These are phyloP conservation scores for Vicia faba DNA, from an alignment of 306 rosid genomes.

Conservation along the genomic window DNA sequence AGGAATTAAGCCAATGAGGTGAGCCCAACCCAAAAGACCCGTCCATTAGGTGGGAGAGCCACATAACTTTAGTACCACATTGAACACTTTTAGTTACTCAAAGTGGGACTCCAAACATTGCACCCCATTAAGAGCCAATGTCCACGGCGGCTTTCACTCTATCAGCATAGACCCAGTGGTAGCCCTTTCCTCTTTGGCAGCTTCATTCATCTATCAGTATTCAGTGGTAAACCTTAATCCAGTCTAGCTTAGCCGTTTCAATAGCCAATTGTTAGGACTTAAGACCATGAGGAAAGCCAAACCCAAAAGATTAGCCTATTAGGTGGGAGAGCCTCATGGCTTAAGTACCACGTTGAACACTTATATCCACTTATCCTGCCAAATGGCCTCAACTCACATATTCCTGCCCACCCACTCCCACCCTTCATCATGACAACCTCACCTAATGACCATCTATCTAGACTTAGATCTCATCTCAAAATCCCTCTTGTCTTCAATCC, in stretches of 20 bases:
- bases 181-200: not conserved
- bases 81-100: not conserved
- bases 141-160: not conserved
- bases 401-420: constrained; percentile 7
- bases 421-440: not conserved
- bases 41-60: not conserved
- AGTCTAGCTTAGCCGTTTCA: too few species aligned
- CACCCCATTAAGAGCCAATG: not conserved
- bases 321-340: too few species aligned
- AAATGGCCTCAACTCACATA: not conserved
- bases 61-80: not conserved
- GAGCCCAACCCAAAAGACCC: too few species aligned
- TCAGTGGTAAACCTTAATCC: too few species aligned
- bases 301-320: too few species aligned
- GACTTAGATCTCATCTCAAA: not conserved
- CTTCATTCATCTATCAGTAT: too few species aligned
- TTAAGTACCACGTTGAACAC: too few species aligned
- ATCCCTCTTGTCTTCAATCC: not conserved
- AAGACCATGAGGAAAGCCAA: too few species aligned
- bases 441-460: not conserved
- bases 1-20: not conserved
- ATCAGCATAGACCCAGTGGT: not conserved
- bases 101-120: not conserved
- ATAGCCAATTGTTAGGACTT: too few species aligned
- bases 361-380: not conserved